phyloP scores from a whole-genome alignment of 176 grass and related monocot species.

The Tillandsia fasciculata region DNA sequence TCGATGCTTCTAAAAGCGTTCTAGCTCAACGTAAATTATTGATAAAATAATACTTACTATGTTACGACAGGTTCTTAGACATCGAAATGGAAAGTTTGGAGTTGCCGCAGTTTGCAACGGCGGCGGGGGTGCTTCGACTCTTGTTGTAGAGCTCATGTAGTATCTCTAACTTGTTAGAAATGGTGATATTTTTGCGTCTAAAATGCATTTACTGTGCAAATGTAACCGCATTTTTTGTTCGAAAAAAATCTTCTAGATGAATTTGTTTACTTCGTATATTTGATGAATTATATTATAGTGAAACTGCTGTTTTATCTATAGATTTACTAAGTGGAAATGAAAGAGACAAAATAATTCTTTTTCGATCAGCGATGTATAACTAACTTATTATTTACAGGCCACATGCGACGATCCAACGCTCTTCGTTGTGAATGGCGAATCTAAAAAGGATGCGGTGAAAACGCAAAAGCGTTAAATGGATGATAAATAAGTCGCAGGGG shows the following conservation, averaged over 20 bases:
- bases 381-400: background rate
- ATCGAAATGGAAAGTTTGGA: slow-evolving; percentile 69
- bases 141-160: slow-evolving; percentile 85
- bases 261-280: too few species aligned
- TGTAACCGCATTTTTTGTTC: too few species aligned
- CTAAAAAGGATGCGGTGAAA: background rate
- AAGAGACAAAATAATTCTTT: too few species aligned
- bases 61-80: slow-evolving; percentile 46
- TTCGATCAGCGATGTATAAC: background rate
- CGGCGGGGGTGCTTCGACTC: slow-evolving; percentile 73
- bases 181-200: too few species aligned
- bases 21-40: too few species aligned
- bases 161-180: background rate
- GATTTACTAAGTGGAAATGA: too few species aligned
- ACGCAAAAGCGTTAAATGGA: background rate
- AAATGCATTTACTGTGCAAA: too few species aligned
- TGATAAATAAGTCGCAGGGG: too few species aligned
- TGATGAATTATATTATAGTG: too few species aligned
- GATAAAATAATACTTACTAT: background rate
- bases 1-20: too few species aligned
- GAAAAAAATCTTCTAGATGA: too few species aligned
- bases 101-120: slow-evolving; percentile 94
- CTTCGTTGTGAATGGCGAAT: background rate
- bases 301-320: too few species aligned
- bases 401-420: background rate